Percentiles rank a stretch among this genome's conserved stretches.
These are phyloP conservation scores for Penium margaritaceum DNA, from an alignment of 139 green algal species.

Conservation along the genomic window DNA sequence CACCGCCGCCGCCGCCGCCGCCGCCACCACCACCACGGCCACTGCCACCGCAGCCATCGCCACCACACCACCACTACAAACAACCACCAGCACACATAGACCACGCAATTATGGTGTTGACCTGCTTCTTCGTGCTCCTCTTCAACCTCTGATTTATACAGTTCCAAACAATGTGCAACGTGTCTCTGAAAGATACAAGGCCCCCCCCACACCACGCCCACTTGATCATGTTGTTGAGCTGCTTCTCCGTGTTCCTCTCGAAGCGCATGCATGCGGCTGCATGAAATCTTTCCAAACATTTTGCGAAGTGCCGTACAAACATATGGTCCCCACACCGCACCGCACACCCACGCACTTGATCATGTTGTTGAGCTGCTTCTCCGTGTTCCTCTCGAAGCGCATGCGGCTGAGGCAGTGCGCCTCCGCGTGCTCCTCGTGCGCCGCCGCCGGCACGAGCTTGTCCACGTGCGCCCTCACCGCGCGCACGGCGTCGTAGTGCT, in stretches of 20 bases:
- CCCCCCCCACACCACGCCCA: too few species aligned
- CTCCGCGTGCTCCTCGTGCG: background rate
- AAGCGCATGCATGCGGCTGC: too few species aligned
- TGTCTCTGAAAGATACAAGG: too few species aligned
- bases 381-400: constrained; percentile 7
- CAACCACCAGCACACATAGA: background rate
- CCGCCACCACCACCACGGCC: too few species aligned
- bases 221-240: constrained; percentile 14
- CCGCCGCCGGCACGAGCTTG: background rate
- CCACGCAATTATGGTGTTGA: background rate
- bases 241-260: too few species aligned
- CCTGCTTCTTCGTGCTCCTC: too few species aligned
- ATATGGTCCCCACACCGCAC: too few species aligned
- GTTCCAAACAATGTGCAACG: too few species aligned
- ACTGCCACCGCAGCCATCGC: background rate
- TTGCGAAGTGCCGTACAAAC: too few species aligned
- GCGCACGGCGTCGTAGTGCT: background rate
- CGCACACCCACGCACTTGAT: background rate
- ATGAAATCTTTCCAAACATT: too few species aligned
- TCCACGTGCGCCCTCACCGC: background rate
- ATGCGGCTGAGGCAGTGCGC: constrained; percentile 4
- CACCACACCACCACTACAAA: background rate
- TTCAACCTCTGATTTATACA: too few species aligned
- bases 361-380: constrained; percentile 14
- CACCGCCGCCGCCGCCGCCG: too few species aligned